Percentiles rank a stretch among this genome's conserved stretches.
Conservation (phyloP, 2,329 filamentous ascomycete genomes). For the Fusarium papillatum region DNA sequence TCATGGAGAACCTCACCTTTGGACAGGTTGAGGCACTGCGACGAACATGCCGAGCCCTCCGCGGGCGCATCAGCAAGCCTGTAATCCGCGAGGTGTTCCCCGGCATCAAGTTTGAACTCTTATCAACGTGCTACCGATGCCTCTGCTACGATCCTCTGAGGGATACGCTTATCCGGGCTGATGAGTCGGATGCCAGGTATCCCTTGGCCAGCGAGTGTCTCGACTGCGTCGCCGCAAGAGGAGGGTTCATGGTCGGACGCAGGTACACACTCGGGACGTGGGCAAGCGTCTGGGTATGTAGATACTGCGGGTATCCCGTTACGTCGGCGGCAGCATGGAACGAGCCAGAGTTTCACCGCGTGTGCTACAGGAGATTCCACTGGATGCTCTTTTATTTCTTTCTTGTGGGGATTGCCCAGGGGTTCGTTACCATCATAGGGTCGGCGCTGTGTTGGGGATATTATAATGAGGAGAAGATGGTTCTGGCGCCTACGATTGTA, state of each 20-base stretch:
- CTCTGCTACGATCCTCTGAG: slow-evolving; percentile 50
- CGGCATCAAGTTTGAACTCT: slow-evolving; percentile 46
- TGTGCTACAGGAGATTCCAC: slow-evolving; percentile 56
- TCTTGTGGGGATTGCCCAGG: slow-evolving; percentile 54
- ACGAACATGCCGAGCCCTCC: slow-evolving; percentile 55
- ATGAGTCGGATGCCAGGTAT: slow-evolving; percentile 46
- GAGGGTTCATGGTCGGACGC: slow-evolving; percentile 54
- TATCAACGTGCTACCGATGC: slow-evolving; percentile 57
- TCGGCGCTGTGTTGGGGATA: slow-evolving; percentile 55
- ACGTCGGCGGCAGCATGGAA: slow-evolving; percentile 45
- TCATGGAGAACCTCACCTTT: slow-evolving; percentile 56
- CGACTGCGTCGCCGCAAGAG: slow-evolving; percentile 50
- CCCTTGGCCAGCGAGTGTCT: slow-evolving; percentile 57
- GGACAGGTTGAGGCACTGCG: slow-evolving; percentile 59
- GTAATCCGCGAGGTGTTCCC: slow-evolving; percentile 54
- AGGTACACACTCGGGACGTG: slow-evolving; percentile 53
- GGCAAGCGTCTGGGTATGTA: slow-evolving; percentile 54
- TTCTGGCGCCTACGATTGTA: slow-evolving; percentile 52
- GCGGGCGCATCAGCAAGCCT: slow-evolving; percentile 49
- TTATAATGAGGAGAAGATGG: slow-evolving; percentile 46
- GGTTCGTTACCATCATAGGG: slow-evolving; percentile 50
- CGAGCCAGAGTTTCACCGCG: slow-evolving; percentile 55
- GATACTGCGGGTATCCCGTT: slow-evolving; percentile 60
- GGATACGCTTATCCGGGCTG: slow-evolving; percentile 49
- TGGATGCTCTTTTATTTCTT: slow-evolving; percentile 54